phyloP scores from a whole-genome alignment of 2,329 filamentous ascomycete genomes.

The Epichloe coenophiala region DNA sequence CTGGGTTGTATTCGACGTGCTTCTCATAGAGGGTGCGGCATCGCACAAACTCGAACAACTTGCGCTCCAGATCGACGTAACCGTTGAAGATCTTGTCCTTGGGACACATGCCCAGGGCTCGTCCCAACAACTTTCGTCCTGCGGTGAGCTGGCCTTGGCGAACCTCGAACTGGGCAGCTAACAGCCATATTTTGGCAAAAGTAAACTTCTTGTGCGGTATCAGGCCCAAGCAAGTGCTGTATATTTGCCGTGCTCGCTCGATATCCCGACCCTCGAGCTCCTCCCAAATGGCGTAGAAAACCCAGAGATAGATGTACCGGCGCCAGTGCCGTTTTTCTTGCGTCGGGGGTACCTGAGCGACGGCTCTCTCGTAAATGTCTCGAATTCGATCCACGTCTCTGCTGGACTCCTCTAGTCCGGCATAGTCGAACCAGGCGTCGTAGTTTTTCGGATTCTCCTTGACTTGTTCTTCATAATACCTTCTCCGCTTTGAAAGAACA shows the following conservation, averaged over 20 bases:
- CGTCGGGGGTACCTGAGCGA: constrained; percentile 87
- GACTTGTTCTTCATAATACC: constrained; percentile 88
- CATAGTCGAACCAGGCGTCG: constrained; percentile 94
- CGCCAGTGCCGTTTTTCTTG: constrained; percentile 97
- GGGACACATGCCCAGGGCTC: constrained; percentile 84
- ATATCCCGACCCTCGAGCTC: constrained; percentile 73
- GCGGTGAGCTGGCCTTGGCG: constrained; percentile 68
- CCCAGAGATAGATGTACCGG: constrained; percentile 93
- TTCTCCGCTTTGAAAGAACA: constrained; percentile 81
- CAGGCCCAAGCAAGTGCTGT: constrained; percentile 72
- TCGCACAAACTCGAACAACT: constrained; percentile 84
- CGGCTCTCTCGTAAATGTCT: constrained; percentile 89
- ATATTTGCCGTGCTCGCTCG: constrained; percentile 74
- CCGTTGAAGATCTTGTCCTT: constrained; percentile 92
- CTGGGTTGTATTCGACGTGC: constrained; percentile 80
- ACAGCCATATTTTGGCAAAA: constrained; percentile 90
- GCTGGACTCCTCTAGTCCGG: constrained; percentile 73
- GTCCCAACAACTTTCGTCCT: constrained; percentile 79
- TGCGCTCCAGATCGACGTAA: constrained; percentile 85
- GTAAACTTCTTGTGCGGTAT: constrained; percentile 96
- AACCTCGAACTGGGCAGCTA: constrained; percentile 87
- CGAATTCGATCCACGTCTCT: constrained; percentile 73
- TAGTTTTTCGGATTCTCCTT: constrained; percentile 95
- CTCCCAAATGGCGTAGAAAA: constrained; percentile 94
- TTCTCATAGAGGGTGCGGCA: constrained; percentile 90